These are phyloP conservation scores for Oenanthe javanica DNA, from an alignment of 140 eudicot species.

Conservation along the genomic window DNA sequence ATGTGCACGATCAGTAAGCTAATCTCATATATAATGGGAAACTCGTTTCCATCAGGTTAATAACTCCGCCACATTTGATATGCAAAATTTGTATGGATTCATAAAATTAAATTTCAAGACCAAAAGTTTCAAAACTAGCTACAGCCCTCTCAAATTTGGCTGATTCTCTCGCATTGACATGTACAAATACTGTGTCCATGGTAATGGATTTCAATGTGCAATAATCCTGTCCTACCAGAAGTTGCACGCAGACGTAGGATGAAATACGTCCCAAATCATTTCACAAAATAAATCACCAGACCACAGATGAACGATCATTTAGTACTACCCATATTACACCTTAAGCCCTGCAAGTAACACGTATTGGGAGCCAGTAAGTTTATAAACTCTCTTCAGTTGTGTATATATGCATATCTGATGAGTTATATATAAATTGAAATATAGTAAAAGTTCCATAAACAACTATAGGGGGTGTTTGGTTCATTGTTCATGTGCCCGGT, in stretches of 20 bases:
- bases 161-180: slow-evolving; percentile 7
- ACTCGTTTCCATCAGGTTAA: slow-evolving; percentile 1
- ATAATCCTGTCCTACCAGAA: not conserved
- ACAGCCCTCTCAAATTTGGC: slow-evolving; percentile 17
- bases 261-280: not conserved
- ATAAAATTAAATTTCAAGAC: slow-evolving; percentile 30
- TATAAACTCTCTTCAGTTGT: not conserved
- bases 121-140: slow-evolving; percentile 28
- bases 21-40: not conserved
- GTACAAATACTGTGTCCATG: not conserved
- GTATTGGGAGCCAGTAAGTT: not conserved
- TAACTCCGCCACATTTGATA: slow-evolving; percentile 26
- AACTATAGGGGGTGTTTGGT: too few relatives aligned
- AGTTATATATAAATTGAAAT: not conserved
- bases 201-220: not conserved
- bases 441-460: not conserved
- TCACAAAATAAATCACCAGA: not conserved
- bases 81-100: slow-evolving; percentile 27
- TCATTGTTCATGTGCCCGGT: too few relatives aligned
- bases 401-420: not conserved
- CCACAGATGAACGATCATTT: not conserved
- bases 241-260: not conserved
- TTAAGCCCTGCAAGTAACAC: not conserved
- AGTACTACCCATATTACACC: slow-evolving; percentile 5
- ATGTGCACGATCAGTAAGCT: not conserved